Conservation (phyloP, 2,329 filamentous ascomycete genomes). For the Sarocladiaceae sp. region DNA sequence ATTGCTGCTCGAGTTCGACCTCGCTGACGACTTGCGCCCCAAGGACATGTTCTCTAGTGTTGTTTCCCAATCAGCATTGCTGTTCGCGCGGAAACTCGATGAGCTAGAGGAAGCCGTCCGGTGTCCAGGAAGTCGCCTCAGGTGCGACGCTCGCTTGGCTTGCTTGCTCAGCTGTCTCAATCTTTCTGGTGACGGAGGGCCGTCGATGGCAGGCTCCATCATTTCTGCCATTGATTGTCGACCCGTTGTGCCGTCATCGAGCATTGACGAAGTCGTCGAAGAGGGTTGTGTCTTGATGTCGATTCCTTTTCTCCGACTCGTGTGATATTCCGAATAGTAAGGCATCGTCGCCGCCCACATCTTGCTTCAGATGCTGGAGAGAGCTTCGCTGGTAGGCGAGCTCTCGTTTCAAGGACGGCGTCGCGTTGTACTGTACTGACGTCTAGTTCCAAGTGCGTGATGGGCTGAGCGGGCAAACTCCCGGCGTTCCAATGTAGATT, state of each 20-base stretch:
- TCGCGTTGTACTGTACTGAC: neutral
- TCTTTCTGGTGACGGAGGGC: slow-evolving; percentile 53
- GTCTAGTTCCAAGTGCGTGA: neutral
- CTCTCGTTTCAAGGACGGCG: neutral
- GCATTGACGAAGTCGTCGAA: neutral
- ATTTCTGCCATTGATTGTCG: slow-evolving; percentile 23
- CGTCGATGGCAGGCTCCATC: slow-evolving; percentile 53
- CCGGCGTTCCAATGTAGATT: too few species aligned
- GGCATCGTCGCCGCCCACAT: slow-evolving; percentile 9
- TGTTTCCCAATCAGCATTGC: slow-evolving; percentile 43
- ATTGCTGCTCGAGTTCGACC: slow-evolving; percentile 48
- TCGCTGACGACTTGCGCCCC: slow-evolving; percentile 50
- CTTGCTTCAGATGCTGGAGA: neutral
- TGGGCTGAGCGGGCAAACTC: too few species aligned
- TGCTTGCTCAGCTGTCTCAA: slow-evolving; percentile 53
- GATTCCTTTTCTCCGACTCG: neutral
- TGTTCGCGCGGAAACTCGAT: slow-evolving; percentile 44
- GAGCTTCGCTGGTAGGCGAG: slow-evolving; percentile 3
- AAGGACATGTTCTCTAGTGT: slow-evolving; percentile 40
- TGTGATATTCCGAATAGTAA: slow-evolving; percentile 8
- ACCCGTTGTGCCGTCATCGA: slow-evolving; percentile 3
- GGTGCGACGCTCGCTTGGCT: slow-evolving; percentile 47
- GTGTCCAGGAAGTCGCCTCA: slow-evolving; percentile 24
- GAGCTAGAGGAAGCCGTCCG: slow-evolving; percentile 46
- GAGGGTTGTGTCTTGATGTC: slow-evolving; percentile 5